A percentile compares a stretch with the other conserved stretches of the same genome.
Conservation (phyloP, 371 early-diverging fungal species). For the Mucor indicus region DNA sequence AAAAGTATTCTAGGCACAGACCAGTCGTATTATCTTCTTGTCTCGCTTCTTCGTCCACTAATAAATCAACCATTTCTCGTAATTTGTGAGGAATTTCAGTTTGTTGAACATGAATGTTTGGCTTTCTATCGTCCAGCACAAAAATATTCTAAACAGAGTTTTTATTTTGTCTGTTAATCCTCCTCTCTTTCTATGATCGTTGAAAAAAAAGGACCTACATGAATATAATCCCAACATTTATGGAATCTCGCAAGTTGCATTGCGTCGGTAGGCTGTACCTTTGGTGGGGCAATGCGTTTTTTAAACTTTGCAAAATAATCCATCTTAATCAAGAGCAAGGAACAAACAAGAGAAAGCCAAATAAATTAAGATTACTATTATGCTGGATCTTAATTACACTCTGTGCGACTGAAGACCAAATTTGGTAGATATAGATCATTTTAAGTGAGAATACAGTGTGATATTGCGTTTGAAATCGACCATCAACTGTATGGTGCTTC, state of each 20-base stretch:
- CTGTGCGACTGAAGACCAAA: too few relatives aligned
- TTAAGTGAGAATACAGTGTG: slow-evolving; percentile 4
- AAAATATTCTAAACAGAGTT: slow-evolving; percentile 58
- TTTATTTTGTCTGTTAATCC: too few relatives aligned
- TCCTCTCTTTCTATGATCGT: background rate
- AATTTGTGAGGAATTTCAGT: slow-evolving; percentile 81
- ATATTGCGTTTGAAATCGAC: slow-evolving; percentile 6
- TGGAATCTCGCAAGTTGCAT: slow-evolving; percentile 73
- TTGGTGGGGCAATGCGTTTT: slow-evolving; percentile 62
- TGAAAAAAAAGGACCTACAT: slow-evolving; percentile 39
- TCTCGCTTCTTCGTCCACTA: slow-evolving; percentile 87
- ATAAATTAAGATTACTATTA: too few relatives aligned
- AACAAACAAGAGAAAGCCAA: too few relatives aligned
- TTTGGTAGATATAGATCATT: too few relatives aligned
- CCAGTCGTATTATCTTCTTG: slow-evolving; percentile 74
- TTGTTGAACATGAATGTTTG: slow-evolving; percentile 59
- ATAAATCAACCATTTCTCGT: slow-evolving; percentile 81
- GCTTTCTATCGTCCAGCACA: slow-evolving; percentile 55
- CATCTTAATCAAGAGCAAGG: slow-evolving; percentile 32
- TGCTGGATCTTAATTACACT: too few relatives aligned
- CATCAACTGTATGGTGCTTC: too few relatives aligned
- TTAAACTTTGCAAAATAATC: slow-evolving; percentile 66
- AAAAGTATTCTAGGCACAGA: slow-evolving; percentile 88
- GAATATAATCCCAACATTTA: slow-evolving; percentile 70
- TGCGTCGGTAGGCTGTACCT: slow-evolving; percentile 58